Evolutionary conservation across 352 stramenopile species (phyloP), one percentile per base, ranked within the genome.

Genomic region (Globisporangium acanthophoron): DNA sequence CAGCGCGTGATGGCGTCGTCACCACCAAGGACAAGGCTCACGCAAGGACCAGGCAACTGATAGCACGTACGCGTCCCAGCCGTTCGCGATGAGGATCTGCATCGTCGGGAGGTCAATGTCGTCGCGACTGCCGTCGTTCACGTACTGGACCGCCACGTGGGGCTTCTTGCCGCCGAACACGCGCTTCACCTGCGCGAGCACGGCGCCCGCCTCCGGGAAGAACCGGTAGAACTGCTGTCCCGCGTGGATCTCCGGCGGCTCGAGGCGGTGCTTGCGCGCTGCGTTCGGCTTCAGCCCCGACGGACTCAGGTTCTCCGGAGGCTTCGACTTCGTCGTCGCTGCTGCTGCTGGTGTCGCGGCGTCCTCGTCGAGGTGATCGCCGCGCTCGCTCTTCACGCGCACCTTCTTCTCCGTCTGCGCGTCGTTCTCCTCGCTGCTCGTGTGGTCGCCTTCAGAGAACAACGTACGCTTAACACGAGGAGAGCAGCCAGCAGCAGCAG

Each of bases 21-120:
- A 40, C 29, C 40, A 48, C 16, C 2, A 41, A 8, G 27, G 5
- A 27, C 24, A 27, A 27, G 24, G 24, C 3, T 27, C 24, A 27
- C 37, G 1, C 29, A 45, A 21, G 20, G 18, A 31, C 24, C 52
- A 49, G 4, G 37, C n/a, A 55, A 37, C 12, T 7, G n/a, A 52
- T 4, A 39, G 8, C 18, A 47, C 59, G 33, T 56, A 83, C 72
- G 72, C 66, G 39, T 90, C 67, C 75, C 80, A 92, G 41, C 85
- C 85, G 53, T 94, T 94, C 39, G 85, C 85, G 18, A 94, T 64
- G 15, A 94, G 58, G 20, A 94, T 83, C 55, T 93, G 78, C 71
- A 91, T 82, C 0, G 77, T 88, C 4, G 75, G 62, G 21, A 87
- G 40, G 48, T 92, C 78, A 6, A 92, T 58, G 39, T 71, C 76